phyloP scores from a whole-genome alignment of 2,329 filamentous ascomycete genomes.

The Pleomassaria siparia region DNA sequence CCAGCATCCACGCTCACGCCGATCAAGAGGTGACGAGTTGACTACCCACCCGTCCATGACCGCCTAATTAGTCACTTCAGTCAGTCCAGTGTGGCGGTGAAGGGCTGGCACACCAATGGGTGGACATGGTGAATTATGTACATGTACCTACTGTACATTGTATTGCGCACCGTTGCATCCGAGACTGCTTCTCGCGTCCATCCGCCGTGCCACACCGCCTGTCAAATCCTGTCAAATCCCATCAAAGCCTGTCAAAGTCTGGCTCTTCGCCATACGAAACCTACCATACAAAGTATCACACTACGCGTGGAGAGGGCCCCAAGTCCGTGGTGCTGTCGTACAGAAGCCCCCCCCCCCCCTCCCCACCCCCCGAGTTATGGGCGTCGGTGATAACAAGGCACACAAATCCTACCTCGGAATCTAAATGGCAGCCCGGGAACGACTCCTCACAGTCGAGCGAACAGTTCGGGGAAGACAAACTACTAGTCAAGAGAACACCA shows the following conservation, averaged over 20 bases:
- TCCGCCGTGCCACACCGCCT: slow-evolving; percentile 31
- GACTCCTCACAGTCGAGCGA: neutral
- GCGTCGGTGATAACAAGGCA: neutral
- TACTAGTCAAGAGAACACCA: neutral
- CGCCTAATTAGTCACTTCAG: no score
- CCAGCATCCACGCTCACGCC: slow-evolving; percentile 6
- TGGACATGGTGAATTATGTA: no score
- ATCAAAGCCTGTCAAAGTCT: no score
- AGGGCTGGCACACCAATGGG: no score
- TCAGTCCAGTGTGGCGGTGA: no score
- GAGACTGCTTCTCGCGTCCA: slow-evolving; percentile 11
- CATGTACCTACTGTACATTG: no score
- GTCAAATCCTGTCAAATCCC: slow-evolving; percentile 36
- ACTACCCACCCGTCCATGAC: no score
- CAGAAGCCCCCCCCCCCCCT: no score
- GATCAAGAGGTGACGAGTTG: slow-evolving; percentile 20
- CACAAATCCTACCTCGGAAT: neutral
- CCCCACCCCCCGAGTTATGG: no score
- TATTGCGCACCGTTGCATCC: slow-evolving; percentile 21
- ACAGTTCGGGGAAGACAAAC: neutral
- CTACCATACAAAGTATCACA: no score
- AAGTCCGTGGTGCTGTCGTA: no score
- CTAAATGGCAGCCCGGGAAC: neutral
- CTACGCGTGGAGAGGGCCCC: slow-evolving; percentile 25
- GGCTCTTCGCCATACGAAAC: no score